A percentile compares a stretch with the other conserved stretches of the same genome.
Conservation (phyloP, 2,329 filamentous ascomycete species). For the Hypoxylon sp. region DNA sequence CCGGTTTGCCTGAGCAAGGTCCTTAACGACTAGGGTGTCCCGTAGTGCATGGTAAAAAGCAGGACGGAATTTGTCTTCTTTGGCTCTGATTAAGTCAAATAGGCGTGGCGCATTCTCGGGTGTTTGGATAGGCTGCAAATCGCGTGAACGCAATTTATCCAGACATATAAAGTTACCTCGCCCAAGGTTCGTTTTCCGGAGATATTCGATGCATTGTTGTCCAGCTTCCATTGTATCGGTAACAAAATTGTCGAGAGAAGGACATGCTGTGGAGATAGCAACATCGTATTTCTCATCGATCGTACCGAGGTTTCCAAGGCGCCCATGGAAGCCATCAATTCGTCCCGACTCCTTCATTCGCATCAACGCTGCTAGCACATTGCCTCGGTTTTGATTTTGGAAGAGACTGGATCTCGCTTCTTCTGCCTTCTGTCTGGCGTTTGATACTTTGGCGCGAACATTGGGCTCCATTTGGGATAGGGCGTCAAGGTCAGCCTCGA, state of each 20-base stretch:
- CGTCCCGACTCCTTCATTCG: conserved; percentile 95
- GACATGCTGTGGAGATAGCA: conserved; percentile 97
- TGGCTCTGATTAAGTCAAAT: conserved; percentile 92
- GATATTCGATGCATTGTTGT: conserved; percentile 97
- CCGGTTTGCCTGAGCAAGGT: conserved; percentile 95
- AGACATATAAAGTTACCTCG: conserved; percentile 97
- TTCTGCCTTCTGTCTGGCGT: conserved; percentile 92
- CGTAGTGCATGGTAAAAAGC: conserved; percentile 97
- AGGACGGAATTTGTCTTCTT: conserved; percentile 87
- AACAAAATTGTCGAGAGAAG: conserved; percentile 93
- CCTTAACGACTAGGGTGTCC: conserved; percentile 92
- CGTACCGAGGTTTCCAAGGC: conserved; percentile 91
- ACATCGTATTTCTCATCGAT: conserved; percentile 97
- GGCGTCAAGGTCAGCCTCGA: conserved; percentile 80
- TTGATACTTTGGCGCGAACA: conserved; percentile 86
- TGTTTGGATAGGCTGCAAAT: conserved; percentile 85
- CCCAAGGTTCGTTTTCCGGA: conserved; percentile 96
- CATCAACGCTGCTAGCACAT: conserved; percentile 92
- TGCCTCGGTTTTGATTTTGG: conserved; percentile 91
- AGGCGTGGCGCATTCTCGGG: conserved; percentile 93
- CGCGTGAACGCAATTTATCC: conserved; percentile 84
- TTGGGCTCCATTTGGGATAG: conserved; percentile 84
- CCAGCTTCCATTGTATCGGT: conserved; percentile 96
- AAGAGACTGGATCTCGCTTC: conserved; percentile 93
- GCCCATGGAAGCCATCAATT: conserved; percentile 96